Base-by-base conservation (phyloP, 805 yeast genomes). In the Sungouiella blattae region DNA sequence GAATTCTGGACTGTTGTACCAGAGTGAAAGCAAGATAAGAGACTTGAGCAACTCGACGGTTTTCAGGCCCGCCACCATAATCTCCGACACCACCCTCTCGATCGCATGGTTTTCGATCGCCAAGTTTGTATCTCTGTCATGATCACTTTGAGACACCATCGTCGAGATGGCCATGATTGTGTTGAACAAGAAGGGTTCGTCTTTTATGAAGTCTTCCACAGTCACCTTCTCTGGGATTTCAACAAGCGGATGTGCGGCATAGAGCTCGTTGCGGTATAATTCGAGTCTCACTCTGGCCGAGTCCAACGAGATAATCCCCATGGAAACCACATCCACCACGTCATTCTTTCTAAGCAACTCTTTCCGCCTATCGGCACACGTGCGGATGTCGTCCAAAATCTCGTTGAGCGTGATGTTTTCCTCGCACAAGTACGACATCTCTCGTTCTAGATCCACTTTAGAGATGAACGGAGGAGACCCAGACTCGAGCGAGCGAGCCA, bases 1-100 rank as follows among this genome's bases (percentile, higher is more conserved):
- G 47, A 85, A 65, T 57, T 87, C 96, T 0, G 95, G 85, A 4
- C 86, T 75, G 45, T 83, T 85, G 53, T 87, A 87, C 95, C 95
- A 88, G 18, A 81, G 57, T 17, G 83, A 73, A 34, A 83, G 63
- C 5, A 85, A 50, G 13, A 83, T 52, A 32, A 84, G 61, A 13
- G 80, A 63, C 53, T 81, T 80, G 26, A 87, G 62, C 24, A 86
- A 58, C 53, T 86, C 89, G 12, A 79, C 58, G 5, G 80, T 71
- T 60, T 86, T 88, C 36, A 76, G 70, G 13, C 96, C 95, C 17
- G 74, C 66, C 6, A 82, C 69, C 58, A 87, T 58, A 8, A 82
- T 71, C 49, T 87, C 89, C 32, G 73, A 61, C 8, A 77, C 55
- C 11, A 79, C 50, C 18, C 76, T 52, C 48, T 67, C 66, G 14